Conservation (phyloP, 2,329 filamentous ascomycete species). For the Aspergillus quadricinctus region DNA sequence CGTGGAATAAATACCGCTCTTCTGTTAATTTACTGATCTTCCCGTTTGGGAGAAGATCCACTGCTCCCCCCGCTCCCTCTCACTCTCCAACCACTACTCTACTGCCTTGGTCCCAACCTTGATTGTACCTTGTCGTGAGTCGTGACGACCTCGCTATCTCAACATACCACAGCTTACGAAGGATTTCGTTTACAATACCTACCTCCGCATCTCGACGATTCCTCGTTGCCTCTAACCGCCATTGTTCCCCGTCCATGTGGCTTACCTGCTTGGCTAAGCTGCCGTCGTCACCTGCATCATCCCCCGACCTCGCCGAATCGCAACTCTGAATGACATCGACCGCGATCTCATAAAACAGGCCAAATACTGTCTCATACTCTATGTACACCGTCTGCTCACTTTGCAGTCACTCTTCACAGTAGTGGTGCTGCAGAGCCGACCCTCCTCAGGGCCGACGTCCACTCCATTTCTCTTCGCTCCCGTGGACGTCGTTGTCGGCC, state of each 20-base stretch:
- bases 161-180: neutral
- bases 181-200: neutral
- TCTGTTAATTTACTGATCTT: neutral
- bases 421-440: neutral
- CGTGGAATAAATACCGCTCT: neutral
- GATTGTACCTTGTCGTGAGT: neutral
- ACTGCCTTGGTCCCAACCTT: slow-evolving; percentile 1
- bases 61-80: neutral
- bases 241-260: slow-evolving; percentile 16
- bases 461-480: slow-evolving; percentile 4
- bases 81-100: neutral
- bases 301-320: neutral
- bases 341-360: neutral
- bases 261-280: slow-evolving; percentile 9
- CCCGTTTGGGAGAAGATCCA: slow-evolving; percentile 10
- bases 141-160: neutral
- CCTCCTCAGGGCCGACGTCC: slow-evolving; percentile 9
- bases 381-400: neutral
- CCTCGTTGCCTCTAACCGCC: slow-evolving; percentile 6
- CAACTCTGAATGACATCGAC: slow-evolving; percentile 5
- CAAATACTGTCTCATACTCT: neutral
- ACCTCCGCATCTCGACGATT: slow-evolving; percentile 1
- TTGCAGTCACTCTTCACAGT: neutral
- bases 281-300: slow-evolving; percentile 1
- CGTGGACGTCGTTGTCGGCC: slow-evolving; percentile 13